Evolutionary conservation across 441 rosid species (phyloP).

Genomic region (Geranium incanum): DNA sequence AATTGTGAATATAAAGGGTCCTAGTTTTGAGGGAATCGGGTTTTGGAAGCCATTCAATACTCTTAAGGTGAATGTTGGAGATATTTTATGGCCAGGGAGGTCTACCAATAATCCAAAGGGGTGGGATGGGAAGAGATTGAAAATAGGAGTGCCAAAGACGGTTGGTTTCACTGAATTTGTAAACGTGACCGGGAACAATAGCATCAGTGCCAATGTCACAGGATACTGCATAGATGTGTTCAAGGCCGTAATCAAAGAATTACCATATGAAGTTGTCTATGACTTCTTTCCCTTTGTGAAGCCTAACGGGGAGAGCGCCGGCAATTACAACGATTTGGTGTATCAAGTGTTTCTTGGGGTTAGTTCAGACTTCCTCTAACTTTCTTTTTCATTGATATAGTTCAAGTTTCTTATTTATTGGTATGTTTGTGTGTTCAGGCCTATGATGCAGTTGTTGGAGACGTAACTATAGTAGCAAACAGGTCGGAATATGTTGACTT

Average conservation of each 20-base stretch:
- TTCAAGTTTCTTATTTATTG: too few relatives aligned
- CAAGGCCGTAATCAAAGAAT: conserved; percentile 27
- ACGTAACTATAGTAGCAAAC: conserved; percentile 36
- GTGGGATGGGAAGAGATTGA: conserved; percentile 33
- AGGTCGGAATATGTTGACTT: conserved; percentile 50
- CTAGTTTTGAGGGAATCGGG: conserved; percentile 32
- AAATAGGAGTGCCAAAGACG: conserved; percentile 42
- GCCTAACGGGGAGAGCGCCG: conserved; percentile 21
- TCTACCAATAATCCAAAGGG: conserved; percentile 34
- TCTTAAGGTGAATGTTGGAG: conserved; percentile 14
- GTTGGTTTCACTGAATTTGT: conserved; percentile 34
- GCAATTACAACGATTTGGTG: conserved; percentile 34
- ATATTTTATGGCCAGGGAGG: conserved; percentile 57
- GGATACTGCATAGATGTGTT: conserved; percentile 54
- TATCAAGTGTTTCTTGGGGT: conserved; percentile 27
- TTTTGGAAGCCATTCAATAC: conserved; percentile 32
- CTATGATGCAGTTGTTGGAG: conserved; percentile 50
- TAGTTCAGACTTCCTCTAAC: neutral
- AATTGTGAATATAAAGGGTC: conserved; percentile 38
- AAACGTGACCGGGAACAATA: conserved; percentile 25
- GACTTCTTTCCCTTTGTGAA: conserved; percentile 30
- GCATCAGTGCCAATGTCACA: neutral
- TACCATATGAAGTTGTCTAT: conserved; percentile 41
- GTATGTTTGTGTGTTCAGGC: conserved; percentile 20
- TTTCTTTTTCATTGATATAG: neutral